A percentile compares a stretch with the other conserved stretches of the same genome.
phyloP scores from a whole-genome alignment of 108 stramenopile species.

The Skeletonema marinoi region DNA sequence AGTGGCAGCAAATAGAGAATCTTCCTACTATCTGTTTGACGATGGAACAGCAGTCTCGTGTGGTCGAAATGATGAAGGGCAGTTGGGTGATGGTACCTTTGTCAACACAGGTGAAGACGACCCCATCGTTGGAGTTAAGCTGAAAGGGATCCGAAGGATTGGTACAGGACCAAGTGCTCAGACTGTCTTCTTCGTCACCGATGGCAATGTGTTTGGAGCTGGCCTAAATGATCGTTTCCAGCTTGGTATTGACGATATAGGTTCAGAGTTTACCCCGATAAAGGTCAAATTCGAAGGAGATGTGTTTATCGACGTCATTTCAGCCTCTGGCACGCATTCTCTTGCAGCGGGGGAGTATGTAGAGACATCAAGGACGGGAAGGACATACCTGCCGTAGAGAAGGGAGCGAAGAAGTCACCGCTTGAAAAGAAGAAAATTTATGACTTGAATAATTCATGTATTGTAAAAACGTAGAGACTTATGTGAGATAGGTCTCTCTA shows the following conservation, averaged over 20 bases:
- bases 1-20: conserved; percentile 28
- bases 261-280: conserved; percentile 2
- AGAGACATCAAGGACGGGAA: too few relatives aligned
- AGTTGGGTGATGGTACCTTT: conserved; percentile 44
- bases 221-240: conserved; percentile 28
- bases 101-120: conserved; percentile 16
- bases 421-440: too few relatives aligned
- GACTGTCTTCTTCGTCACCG: conserved; percentile 33
- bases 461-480: too few relatives aligned
- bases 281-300: conserved; percentile 3
- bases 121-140: conserved; percentile 18
- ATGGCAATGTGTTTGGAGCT: conserved; percentile 12
- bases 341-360: conserved; percentile 12
- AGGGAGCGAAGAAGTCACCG: too few relatives aligned
- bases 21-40: conserved; percentile 34
- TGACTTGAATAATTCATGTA: too few relatives aligned
- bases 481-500: too few relatives aligned
- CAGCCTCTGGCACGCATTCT: conserved; percentile 21
- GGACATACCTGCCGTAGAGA: too few relatives aligned
- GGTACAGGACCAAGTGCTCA: conserved; percentile 42
- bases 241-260: conserved; percentile 15
- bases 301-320: conserved; percentile 15
- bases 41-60: conserved; percentile 41
- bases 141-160: neutral
- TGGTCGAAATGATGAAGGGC: conserved; percentile 42